phyloP scores from a whole-genome alignment of 2,329 filamentous ascomycete genomes.

The Penicillium crustosum region DNA sequence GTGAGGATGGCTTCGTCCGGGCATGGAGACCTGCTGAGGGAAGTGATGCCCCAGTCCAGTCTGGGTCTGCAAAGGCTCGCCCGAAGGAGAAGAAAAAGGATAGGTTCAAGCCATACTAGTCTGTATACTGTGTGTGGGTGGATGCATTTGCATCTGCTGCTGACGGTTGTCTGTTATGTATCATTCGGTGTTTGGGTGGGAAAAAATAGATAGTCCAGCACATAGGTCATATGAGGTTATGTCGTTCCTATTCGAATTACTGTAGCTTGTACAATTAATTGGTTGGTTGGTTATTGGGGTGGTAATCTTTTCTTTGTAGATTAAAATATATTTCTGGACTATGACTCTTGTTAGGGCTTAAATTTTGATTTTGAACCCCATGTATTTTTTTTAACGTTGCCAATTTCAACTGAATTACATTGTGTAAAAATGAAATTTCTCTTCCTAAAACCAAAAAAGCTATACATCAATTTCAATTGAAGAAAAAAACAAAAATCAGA shows the following conservation, averaged over 20 bases:
- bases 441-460: not conserved
- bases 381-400: too few species aligned
- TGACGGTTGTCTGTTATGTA: conserved; percentile 17
- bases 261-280: not conserved
- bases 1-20: conserved; percentile 47
- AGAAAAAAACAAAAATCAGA: too few species aligned
- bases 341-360: too few species aligned
- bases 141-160: conserved; percentile 3
- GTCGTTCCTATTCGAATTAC: not conserved
- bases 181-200: conserved; percentile 12
- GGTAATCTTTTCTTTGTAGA: not conserved
- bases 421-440: not conserved
- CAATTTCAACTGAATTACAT: not conserved
- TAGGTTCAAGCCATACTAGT: conserved; percentile 42
- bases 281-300: not conserved
- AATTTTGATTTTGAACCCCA: not conserved
- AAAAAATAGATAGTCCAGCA: conserved; percentile 14
- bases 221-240: not conserved
- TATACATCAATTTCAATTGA: too few species aligned
- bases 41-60: conserved; percentile 13
- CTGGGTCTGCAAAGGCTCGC: conserved; percentile 25
- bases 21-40: conserved; percentile 37
- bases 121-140: conserved; percentile 3
- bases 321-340: not conserved
- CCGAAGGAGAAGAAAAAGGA: conserved; percentile 40